Conservation (phyloP, 345 rosid genomes). For the Rhodamnia argentea region DNA sequence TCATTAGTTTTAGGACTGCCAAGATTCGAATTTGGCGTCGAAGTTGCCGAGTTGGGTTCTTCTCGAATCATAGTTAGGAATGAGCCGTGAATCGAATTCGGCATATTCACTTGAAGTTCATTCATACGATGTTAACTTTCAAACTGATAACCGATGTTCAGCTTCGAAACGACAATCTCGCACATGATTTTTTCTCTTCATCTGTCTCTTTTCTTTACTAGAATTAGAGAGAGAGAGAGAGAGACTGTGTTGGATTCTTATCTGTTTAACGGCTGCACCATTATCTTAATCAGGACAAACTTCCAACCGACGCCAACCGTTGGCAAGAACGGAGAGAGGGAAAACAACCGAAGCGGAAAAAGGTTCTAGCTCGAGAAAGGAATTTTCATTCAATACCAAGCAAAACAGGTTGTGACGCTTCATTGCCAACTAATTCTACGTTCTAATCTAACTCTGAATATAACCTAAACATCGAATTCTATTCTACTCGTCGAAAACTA, state of each 20-base stretch:
- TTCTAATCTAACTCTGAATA: neutral
- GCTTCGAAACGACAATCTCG: neutral
- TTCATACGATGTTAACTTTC: too few species aligned
- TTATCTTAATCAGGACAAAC: neutral
- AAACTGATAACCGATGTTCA: neutral
- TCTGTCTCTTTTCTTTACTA: neutral
- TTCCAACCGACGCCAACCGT: neutral
- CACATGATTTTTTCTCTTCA: neutral
- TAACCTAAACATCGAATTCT: neutral
- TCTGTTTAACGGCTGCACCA: neutral
- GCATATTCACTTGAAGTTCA: too few species aligned
- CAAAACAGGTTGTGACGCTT: neutral
- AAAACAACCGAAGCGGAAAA: neutral
- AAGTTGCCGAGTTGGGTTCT: neutral
- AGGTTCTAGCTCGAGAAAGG: accelerated
- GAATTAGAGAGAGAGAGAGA: neutral
- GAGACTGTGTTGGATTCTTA: neutral
- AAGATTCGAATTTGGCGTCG: neutral
- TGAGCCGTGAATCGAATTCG: neutral
- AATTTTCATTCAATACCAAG: neutral
- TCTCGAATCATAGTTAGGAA: neutral
- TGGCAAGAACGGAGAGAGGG: neutral
- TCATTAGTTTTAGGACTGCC: neutral
- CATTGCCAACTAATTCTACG: neutral
- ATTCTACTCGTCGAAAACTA: neutral